Evolutionary conservation across 148 eudicot species (phyloP), one percentile per base, ranked within the genome.

Genomic region (Persicaria tinctoria): DNA sequence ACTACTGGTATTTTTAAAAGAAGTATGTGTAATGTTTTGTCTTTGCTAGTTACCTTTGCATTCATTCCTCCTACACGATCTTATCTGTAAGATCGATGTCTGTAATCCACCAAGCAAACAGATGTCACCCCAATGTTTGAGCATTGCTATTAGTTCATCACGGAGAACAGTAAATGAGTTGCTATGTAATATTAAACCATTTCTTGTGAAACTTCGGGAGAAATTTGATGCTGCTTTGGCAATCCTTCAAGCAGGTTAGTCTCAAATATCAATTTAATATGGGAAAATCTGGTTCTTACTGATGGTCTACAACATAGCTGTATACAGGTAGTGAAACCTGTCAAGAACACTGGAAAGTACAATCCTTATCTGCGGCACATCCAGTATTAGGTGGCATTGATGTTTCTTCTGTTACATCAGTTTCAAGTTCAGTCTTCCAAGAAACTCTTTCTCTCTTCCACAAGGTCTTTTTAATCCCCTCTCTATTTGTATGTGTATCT

Each of bases 11-110:
- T 41, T 12, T 66, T 5, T 63, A 10, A 13, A 1, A 14, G 5
- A 5, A 4, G 12, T 66, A 2, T 66, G 5, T 47, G 41, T 66
- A 38, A 66, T 66, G 17, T 14, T 41, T 38, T 66, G 2, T 12
- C 46, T 57, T 75, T 82, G 74, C 45, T 74, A 88, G 91, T 80
- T 88, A 72, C 87, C 86, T 18, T 80, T 88, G 73, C 83, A 86
- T 79, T 79, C 83, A 70, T 88, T 80, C 83, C 85, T 88, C 72
- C 83, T 88, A 49, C 83, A 83, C 57, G 89, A 88, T 78, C 87
- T 88, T 74, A 78, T 77, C 72, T 62, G 73, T 83, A 86, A 84
- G 87, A 74, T 88, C 74, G 83, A 78, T 66, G 70, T 27, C 73
- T 73, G 72, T 46, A 83, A 74, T 78, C 83, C 81, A 78, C 47